Evolutionary conservation across 768 basidiomycete species (phyloP), one percentile per base, ranked within the genome.

Genomic region (Pisolithus marmoratus): DNA sequence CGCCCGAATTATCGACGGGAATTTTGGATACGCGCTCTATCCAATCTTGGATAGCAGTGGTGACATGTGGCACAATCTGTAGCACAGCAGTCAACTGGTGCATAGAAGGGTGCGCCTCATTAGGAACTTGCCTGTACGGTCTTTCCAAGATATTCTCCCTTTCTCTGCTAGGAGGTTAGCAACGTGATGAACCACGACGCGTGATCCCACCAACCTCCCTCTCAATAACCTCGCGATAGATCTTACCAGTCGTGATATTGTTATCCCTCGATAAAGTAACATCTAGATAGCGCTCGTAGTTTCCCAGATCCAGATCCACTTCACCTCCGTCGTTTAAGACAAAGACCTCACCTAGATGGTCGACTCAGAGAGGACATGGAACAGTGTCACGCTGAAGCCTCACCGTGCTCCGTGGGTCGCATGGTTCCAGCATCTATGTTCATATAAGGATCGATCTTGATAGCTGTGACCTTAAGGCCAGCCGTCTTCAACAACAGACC

Each of bases 381-480:
- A 20, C 26, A 20, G 2, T 41, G 51, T 57, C 26, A 8, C 38
- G 48, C 31, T 54, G 38, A 43, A 46, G 54, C 56, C 84, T 77
- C 67, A 91, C 94, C 95, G 67, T 99, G 95, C 70, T 99, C 95
- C 15, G 94, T 95, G 14, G 95, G 95, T 46, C 92, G 79, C 95
- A 99, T 99, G 19, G 95, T 98, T 34, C 95, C 95, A 22, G 95
- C 95, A 78, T 99, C 95, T 61, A 99, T 97, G 73, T 99, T 99
- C 95, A 99, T 98, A 62, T 99, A 99, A 14, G 95, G 95, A 68
- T 99, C 95, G 63, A 99, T 98, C 74, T 99, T 99, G 78, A 99
- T 97, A 11, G 95, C 90, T 8, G 95, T 99, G 60, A 97, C 95
- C 74, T 94, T 96, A 54, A 96, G 78, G 44, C 95, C 95, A 36